These are phyloP conservation scores for Pulveroboletus sp. DNA, from an alignment of 768 basidiomycete species.

Conservation along the genomic window DNA sequence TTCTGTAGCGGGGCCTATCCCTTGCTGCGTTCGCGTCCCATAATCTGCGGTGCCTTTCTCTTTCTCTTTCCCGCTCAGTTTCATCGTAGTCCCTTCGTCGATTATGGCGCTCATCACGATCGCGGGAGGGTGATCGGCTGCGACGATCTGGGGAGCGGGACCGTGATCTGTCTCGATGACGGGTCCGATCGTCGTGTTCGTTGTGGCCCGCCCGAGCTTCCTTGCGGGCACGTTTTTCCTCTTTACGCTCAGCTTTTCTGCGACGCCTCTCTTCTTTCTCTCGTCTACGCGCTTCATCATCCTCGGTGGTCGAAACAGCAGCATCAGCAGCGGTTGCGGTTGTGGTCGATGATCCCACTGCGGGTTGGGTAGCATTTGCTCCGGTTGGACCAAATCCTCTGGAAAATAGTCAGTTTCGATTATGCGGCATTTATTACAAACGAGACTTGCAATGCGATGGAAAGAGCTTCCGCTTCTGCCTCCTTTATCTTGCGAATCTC, in stretches of 20 bases:
- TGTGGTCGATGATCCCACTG: slow-evolving; percentile 17
- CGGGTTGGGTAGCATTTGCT: slow-evolving; percentile 28
- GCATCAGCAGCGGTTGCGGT: slow-evolving; percentile 13
- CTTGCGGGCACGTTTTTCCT: slow-evolving; percentile 56
- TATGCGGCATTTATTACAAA: background rate
- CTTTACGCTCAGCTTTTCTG: slow-evolving; percentile 55
- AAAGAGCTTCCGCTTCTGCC: slow-evolving; percentile 83
- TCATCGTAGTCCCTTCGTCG: slow-evolving; percentile 27
- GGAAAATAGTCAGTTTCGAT: slow-evolving; percentile 11
- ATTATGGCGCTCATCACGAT: slow-evolving; percentile 17
- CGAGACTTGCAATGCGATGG: slow-evolving; percentile 68
- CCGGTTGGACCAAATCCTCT: slow-evolving; percentile 72
- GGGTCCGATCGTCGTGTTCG: slow-evolving; percentile 26
- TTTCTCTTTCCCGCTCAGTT: slow-evolving; percentile 25
- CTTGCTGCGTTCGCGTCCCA: slow-evolving; percentile 51
- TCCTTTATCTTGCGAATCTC: slow-evolving; percentile 85
- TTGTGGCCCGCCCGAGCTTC: slow-evolving; percentile 42
- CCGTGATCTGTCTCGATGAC: slow-evolving; percentile 29
- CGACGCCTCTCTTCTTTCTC: slow-evolving; percentile 51
- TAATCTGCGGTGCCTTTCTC: slow-evolving; percentile 46
- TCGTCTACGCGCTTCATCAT: slow-evolving; percentile 30
- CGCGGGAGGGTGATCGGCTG: slow-evolving; percentile 29
- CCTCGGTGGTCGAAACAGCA: slow-evolving; percentile 21
- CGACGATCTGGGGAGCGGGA: slow-evolving; percentile 38
- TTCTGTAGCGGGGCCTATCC: slow-evolving; percentile 28